Base-by-base conservation (phyloP, 345 rosid genomes). In the Eucalyptus curtisii region DNA sequence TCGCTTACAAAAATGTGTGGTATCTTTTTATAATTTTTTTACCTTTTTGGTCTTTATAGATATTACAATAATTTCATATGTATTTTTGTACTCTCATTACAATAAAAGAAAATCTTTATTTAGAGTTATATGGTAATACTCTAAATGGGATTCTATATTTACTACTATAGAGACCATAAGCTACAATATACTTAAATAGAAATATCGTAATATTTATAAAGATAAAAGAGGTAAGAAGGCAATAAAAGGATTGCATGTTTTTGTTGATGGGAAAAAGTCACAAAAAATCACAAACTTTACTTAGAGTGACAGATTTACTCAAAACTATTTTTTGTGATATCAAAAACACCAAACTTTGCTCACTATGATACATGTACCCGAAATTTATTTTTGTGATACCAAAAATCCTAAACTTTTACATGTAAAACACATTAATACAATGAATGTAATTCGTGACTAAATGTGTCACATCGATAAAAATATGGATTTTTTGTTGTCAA, bases 321-420 rank as follows among this genome's bases (percentile, higher is more conserved):
- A 52, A 52, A 20, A 52, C 10, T 52, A 20, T 52, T 52, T 52
- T 52, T 52, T 19, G 0, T 3, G 1, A 52, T 20, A 52, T 1
- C 4, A 20, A 20, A 52, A 52, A 52, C 0, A 0, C 10, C 57
- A 52, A 52, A 52, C 5, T 52, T 52, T 52, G 2, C 5, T 20
- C 10, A 52, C 0, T 2, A 0, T 20, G 1, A 52, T 52, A 52
- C 25, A 52, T 52, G 19, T 52, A 52, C 2, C 10, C 0, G 0
- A 2, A 52, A 52, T 19, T 52, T 52, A 52, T 52, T 52, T 19
- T 19, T 20, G 25, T 52, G 25, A 52, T 52, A 7, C 2, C 57
- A 52, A 52, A 52, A 52, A 52, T 20, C 10, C 1, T 52, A 52
- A 52, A 52, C 2, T 52, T 20, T 52, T 52, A 52, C 25, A 7